phyloP scores from a whole-genome alignment of 2,329 filamentous ascomycete genomes.

The Bertia moriformis region DNA sequence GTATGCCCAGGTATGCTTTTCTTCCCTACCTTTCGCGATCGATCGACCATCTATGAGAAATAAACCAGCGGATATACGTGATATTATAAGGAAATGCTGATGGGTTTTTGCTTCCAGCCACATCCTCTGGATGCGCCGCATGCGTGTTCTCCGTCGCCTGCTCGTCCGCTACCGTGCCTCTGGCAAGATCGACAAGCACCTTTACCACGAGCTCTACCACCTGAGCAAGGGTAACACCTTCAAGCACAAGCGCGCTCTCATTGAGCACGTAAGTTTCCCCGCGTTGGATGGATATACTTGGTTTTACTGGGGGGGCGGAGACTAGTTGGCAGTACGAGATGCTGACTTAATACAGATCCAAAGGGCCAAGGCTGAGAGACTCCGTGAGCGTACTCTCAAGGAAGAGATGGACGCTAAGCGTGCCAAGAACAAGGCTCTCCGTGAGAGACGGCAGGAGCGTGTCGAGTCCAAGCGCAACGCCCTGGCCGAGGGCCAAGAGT shows the following conservation, averaged over 20 bases:
- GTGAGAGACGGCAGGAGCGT: slow-evolving; percentile 95
- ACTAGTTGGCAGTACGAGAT: slow-evolving; percentile 5
- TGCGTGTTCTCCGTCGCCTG: slow-evolving; percentile 95
- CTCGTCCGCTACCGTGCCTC: slow-evolving; percentile 99
- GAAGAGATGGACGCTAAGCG: slow-evolving; percentile 99
- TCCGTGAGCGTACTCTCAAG: slow-evolving; percentile 87
- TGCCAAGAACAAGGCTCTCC: slow-evolving; percentile 99
- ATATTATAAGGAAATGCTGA: slow-evolving; percentile 13
- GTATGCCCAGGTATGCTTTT: slow-evolving; percentile 85
- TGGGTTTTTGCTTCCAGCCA: slow-evolving; percentile 44
- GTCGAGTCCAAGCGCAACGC: slow-evolving; percentile 79
- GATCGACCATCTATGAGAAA: slow-evolving; percentile 1
- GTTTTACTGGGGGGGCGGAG: too few species aligned
- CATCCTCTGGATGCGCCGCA: slow-evolving; percentile 98
- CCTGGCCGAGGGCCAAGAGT: slow-evolving; percentile 47
- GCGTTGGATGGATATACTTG: too few species aligned
- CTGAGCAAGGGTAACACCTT: slow-evolving; percentile 99
- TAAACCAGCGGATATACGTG: slow-evolving; percentile 4
- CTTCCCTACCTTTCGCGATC: slow-evolving; percentile 2
- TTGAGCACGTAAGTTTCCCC: slow-evolving; percentile 84
- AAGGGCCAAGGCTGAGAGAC: slow-evolving; percentile 99
- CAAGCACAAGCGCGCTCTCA: slow-evolving; percentile 99
- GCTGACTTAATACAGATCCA: slow-evolving; percentile 59
- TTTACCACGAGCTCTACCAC: slow-evolving; percentile 99
- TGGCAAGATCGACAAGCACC: slow-evolving; percentile 99